phyloP scores from a whole-genome alignment of 2,329 filamentous ascomycete genomes.

The Beauveria medogensis region DNA sequence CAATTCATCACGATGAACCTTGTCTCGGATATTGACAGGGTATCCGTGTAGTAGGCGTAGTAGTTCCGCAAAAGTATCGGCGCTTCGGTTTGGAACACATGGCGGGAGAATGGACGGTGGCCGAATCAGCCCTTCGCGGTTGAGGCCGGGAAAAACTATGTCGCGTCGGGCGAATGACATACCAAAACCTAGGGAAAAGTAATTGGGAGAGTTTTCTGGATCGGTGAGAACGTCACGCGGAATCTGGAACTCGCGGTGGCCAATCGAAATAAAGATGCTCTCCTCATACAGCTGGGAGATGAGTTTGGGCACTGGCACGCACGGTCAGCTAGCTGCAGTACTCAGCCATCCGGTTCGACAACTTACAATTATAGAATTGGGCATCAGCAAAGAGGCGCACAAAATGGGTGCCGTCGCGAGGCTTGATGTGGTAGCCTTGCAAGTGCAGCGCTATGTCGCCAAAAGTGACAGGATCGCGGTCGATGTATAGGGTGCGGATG shows the following conservation, averaged over 20 bases:
- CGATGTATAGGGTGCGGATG: slow-evolving; percentile 84
- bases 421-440: slow-evolving; percentile 82
- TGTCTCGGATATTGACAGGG: slow-evolving; percentile 65
- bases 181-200: slow-evolving; percentile 85
- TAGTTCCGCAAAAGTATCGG: slow-evolving; percentile 77
- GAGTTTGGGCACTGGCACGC: slow-evolving; percentile 64
- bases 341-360: not conserved
- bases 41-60: slow-evolving; percentile 79
- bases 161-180: slow-evolving; percentile 75
- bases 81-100: slow-evolving; percentile 68
- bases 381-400: slow-evolving; percentile 90
- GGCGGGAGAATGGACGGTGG: slow-evolving; percentile 83
- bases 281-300: slow-evolving; percentile 88
- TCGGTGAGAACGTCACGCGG: slow-evolving; percentile 78
- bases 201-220: slow-evolving; percentile 89
- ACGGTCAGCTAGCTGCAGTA: not conserved
- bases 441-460: slow-evolving; percentile 82
- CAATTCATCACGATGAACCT: slow-evolving; percentile 67
- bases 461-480: slow-evolving; percentile 85
- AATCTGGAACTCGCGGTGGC: slow-evolving; percentile 79
- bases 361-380: slow-evolving; percentile 79
- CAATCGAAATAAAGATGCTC: slow-evolving; percentile 87
- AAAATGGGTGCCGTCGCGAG: slow-evolving; percentile 76
- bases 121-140: slow-evolving; percentile 68
- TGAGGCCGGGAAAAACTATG: slow-evolving; percentile 79